A percentile compares a stretch with the other conserved stretches of the same genome.
Conservation (phyloP, 371 early-diverging fungal genomes). For the Mortierella sp. region DNA sequence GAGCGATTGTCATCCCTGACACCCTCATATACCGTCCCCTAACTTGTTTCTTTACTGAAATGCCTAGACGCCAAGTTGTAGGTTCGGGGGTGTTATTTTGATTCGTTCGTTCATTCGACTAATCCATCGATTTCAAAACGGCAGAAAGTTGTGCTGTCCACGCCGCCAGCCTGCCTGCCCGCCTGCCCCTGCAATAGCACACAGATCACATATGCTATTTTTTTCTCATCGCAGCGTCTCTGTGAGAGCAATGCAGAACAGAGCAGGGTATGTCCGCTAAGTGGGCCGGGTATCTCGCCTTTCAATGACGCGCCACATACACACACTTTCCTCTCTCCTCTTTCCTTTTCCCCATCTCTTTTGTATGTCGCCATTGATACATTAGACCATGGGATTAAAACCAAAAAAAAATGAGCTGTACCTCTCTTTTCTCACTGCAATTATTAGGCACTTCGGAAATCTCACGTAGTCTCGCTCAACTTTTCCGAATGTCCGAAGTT, state of each 20-base stretch:
- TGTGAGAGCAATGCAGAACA: not conserved
- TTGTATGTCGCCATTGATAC: conserved; percentile 4
- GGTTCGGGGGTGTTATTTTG: not conserved
- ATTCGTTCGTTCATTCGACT: not conserved
- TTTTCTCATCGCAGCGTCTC: not conserved
- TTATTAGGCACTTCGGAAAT: not conserved
- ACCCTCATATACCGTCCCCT: no score
- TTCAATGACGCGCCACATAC: not conserved
- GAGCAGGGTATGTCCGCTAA: not conserved
- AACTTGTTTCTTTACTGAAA: no score
- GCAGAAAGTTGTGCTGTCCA: not conserved
- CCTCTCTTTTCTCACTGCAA: not conserved
- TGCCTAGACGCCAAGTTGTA: not conserved
- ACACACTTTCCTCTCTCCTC: not conserved
- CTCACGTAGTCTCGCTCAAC: not conserved
- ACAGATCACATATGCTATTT: not conserved
- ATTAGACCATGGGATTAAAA: not conserved
- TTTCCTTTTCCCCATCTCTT: not conserved
- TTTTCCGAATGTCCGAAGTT: conserved; percentile 3
- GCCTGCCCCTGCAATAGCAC: not conserved
- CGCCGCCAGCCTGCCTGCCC: not conserved
- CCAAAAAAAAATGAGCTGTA: not conserved
- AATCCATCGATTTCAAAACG: conserved; percentile 10
- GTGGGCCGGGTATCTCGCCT: not conserved
- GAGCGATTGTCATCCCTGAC: no score